Evolutionary conservation across 2,329 filamentous ascomycete genomes (phyloP), one percentile per base, ranked within the genome.

Genomic region (Bipolaris bicolor): DNA sequence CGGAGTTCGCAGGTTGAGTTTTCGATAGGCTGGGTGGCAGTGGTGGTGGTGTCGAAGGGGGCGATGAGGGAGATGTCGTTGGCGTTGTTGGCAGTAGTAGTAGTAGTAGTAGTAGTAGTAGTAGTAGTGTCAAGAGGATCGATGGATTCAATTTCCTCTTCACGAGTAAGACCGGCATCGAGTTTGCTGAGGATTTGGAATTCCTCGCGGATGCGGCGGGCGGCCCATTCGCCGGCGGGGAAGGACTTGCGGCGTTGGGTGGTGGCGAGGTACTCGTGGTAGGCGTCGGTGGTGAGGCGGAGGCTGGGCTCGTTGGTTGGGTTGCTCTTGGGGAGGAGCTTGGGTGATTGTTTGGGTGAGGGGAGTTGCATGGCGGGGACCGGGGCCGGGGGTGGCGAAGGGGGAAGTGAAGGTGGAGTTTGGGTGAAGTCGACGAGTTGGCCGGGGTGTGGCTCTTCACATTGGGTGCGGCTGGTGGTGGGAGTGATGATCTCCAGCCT

Each of bases 351-450:
- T 22, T 26, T 20, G 15, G 45, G 45, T 7, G 20, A 36, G 5
- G 45, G 33, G 15, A 48, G 45, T n/a, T 24, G 33, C 45, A 37
- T 36, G 33, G 39, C 39, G n/a, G 52, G 39, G 13, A n/a, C 44
- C 3, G 44, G 16, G 15, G 18, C 41, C 6, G 43, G 5, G 16
- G 26, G 26, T 13, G 48, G 49, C 9, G 34, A 15, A 15, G 10
- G 22, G 3, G 36, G 24, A 20, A 36, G 54, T 37, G 48, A 11
- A 41, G 36, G 39, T 16, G 31, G 40, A 15, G 13, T 52, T n/a
- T 16, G 43, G 39, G 50, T 37, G 48, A 61, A 62, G 51, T 63
- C 55, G 36, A 63, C 55, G 11, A 49, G 61, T 22, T 49, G 56
- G 22, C 58, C 61, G 7, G 61, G 61, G 24, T 63, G 61, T 9